Evolutionary conservation across 1,284 basidiomycete genomes (phyloP).

Genomic region (Rhodotorula sp.): DNA sequence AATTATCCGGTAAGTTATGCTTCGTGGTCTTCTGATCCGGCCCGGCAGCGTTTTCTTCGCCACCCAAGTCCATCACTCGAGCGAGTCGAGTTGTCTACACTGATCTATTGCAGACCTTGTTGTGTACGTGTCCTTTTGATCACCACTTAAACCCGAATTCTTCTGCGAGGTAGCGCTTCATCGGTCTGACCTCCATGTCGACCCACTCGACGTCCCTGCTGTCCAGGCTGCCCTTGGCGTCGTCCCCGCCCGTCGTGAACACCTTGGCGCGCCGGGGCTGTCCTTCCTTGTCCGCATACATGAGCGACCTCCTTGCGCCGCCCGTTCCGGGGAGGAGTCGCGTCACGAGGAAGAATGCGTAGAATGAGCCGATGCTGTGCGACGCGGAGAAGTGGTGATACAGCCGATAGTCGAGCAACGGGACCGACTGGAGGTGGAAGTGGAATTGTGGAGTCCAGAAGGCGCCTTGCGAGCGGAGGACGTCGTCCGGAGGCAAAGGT

Average conservation of each 20-base stretch:
- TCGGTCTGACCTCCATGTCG: slow-evolving; percentile 29
- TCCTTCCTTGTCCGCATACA: slow-evolving; percentile 29
- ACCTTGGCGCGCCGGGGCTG: slow-evolving; percentile 20
- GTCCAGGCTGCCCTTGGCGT: slow-evolving; percentile 26
- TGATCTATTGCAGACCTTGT: too few species aligned
- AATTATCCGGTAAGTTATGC: too few species aligned
- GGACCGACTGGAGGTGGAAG: slow-evolving; percentile 28
- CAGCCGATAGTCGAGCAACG: slow-evolving; percentile 25
- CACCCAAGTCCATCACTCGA: too few species aligned
- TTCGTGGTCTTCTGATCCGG: too few species aligned
- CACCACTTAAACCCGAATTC: slow-evolving; percentile 27
- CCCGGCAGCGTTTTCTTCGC: too few species aligned
- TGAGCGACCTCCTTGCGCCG: slow-evolving; percentile 31
- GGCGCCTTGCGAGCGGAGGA: neutral
- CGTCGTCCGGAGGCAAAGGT: neutral
- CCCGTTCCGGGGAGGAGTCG: slow-evolving; percentile 26
- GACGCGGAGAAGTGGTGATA: slow-evolving; percentile 35
- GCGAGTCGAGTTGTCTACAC: too few species aligned
- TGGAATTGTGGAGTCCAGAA: slow-evolving; percentile 33
- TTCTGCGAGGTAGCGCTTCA: slow-evolving; percentile 20
- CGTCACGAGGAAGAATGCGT: slow-evolving; percentile 32
- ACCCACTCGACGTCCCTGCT: slow-evolving; percentile 37
- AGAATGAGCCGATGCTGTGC: slow-evolving; percentile 24
- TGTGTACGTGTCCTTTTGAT: too few species aligned
- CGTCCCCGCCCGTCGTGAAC: slow-evolving; percentile 32